Percentiles rank a stretch among this genome's conserved stretches.
Conservation (phyloP, 441 rosid genomes). For the Syzygium syzygioides region DNA sequence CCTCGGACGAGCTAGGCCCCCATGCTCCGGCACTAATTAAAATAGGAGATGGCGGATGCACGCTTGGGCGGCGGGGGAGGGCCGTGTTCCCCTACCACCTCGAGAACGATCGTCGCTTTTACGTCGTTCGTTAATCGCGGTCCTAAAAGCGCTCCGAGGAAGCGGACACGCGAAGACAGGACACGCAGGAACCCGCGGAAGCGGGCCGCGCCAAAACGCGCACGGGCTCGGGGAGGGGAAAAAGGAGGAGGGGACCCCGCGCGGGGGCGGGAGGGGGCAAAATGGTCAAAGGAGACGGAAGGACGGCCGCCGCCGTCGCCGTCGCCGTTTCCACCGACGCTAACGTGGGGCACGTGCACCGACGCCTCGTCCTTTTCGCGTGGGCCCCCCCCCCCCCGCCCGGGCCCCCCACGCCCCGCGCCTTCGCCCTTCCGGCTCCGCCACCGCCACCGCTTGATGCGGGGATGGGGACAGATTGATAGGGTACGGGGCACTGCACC, state of each 20-base stretch:
- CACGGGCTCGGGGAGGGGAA: background rate
- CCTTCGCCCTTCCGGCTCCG: too few species aligned
- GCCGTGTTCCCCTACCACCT: background rate
- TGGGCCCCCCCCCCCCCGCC: background rate
- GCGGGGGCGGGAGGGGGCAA: background rate
- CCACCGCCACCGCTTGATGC: background rate
- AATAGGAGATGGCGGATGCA: background rate
- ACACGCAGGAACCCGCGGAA: background rate
- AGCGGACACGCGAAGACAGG: background rate
- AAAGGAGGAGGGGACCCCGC: background rate
- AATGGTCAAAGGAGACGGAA: background rate
- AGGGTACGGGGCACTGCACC: background rate
- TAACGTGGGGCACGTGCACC: background rate
- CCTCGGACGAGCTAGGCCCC: background rate
- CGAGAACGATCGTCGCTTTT: background rate
- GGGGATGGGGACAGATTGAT: background rate
- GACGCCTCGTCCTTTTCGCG: background rate
- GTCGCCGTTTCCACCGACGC: background rate
- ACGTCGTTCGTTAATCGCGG: background rate
- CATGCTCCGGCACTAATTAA: background rate
- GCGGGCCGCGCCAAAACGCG: accelerated
- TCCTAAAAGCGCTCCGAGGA: background rate
- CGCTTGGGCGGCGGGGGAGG: accelerated
- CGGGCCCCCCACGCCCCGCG: too few species aligned
- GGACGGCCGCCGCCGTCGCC: background rate